Percentiles rank a stretch among this genome's conserved stretches.
These are phyloP conservation scores for Corynascus novoguineensis DNA, from an alignment of 495 filamentous ascomycete genomes.

Conservation along the genomic window DNA sequence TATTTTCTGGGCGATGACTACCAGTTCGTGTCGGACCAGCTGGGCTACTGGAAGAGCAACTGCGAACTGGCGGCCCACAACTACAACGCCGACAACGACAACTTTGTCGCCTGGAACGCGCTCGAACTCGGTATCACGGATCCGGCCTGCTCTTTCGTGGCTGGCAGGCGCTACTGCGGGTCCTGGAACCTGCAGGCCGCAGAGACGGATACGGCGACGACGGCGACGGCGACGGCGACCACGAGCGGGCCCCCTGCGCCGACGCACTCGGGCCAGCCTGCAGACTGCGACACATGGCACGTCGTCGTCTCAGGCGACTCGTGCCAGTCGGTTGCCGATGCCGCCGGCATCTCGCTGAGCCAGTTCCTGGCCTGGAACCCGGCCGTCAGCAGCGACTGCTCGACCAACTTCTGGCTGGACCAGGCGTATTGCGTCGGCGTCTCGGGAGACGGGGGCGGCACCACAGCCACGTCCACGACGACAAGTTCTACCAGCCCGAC, in stretches of 20 bases:
- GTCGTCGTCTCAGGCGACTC: slow-evolving; percentile 6
- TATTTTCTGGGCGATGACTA: slow-evolving; percentile 16
- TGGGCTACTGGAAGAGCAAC: not conserved
- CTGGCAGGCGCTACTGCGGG: not conserved
- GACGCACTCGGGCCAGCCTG: slow-evolving; percentile 14
- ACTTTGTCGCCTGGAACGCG: slow-evolving; percentile 12
- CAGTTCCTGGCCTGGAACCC: slow-evolving; percentile 22
- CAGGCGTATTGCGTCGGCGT: slow-evolving; percentile 24
- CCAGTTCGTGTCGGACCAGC: not conserved
- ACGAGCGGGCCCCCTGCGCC: slow-evolving; percentile 11
- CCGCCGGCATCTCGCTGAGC: slow-evolving; percentile 10
- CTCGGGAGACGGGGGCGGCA: too few species aligned
- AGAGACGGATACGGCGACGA: not conserved
- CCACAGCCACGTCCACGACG: too few species aligned
- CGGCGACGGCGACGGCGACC: not conserved
- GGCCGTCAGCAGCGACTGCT: slow-evolving; percentile 11
- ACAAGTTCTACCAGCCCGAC: too few species aligned
- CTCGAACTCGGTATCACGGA: not conserved
- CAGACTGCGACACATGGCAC: slow-evolving; percentile 23
- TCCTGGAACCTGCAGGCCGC: slow-evolving; percentile 7
- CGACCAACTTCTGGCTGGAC: slow-evolving; percentile 16
- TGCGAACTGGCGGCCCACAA: slow-evolving; percentile 7
- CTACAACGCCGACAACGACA: slow-evolving; percentile 10
- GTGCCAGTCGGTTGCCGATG: slow-evolving; percentile 1
- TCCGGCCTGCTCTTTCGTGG: slow-evolving; percentile 10